Evolutionary conservation across 2,329 filamentous ascomycete genomes (phyloP).

Genomic region (Berkeleyomyces rouxiae): DNA sequence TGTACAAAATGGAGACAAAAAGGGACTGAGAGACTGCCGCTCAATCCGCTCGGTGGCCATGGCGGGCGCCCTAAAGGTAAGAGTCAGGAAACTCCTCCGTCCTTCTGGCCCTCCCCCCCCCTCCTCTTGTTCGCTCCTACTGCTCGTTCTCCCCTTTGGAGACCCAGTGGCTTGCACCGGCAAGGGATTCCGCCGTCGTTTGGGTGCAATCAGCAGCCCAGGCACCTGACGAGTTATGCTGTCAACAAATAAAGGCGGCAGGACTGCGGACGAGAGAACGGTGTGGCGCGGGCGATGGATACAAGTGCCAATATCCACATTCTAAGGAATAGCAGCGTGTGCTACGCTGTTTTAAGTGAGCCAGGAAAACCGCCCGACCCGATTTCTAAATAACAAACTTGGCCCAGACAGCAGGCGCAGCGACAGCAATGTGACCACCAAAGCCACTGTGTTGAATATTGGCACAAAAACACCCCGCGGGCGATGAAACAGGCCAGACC

Average conservation of each 20-base stretch:
- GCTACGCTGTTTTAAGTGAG: neutral
- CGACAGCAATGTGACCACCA: neutral
- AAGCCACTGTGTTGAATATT: neutral
- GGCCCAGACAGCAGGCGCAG: neutral
- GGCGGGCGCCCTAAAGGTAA: neutral
- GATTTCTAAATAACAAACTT: neutral
- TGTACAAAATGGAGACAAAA: neutral
- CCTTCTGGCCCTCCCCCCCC: neutral
- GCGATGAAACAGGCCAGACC: neutral
- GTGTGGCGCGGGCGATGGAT: neutral
- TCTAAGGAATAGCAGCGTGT: neutral
- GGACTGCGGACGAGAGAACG: neutral
- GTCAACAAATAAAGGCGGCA: neutral
- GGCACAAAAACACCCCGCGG: neutral
- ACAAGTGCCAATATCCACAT: neutral
- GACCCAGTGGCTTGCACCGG: neutral
- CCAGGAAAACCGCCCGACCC: neutral
- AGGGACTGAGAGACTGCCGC: neutral
- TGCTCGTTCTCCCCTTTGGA: neutral
- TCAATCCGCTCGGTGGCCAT: neutral
- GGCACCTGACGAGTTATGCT: neutral
- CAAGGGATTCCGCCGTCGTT: neutral
- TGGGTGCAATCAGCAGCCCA: neutral
- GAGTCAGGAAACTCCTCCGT: neutral
- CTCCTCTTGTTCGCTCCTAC: neutral